Evolutionary conservation across 179 eudicot species (phyloP), one percentile per base, ranked within the genome.

Genomic region (Spergularia azorica): DNA sequence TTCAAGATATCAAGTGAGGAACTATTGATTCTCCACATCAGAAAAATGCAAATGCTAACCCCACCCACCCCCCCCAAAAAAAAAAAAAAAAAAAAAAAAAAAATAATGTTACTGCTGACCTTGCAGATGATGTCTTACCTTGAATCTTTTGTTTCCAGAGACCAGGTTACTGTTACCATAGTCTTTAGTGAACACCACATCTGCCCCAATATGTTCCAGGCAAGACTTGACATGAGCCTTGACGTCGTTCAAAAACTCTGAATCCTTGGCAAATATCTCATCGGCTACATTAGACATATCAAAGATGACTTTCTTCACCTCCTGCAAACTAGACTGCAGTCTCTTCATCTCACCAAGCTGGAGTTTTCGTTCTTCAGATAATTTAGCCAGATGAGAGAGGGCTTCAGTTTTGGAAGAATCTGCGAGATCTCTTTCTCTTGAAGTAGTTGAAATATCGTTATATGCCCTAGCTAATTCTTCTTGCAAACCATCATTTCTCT

Each of bases 401-500:
- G 90, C 90, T 80, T 91, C 93, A 80, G 62, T 70, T 88, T 88
- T 91, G 78, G 90, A 89, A 65, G 87, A 87, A 79, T 88, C 89
- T 16, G 87, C 90, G 71, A 77, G 63, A 73, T 91, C 93, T 70
- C 79, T 92, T 85, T 90, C 91, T 84, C 78, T 85, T 67, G 92
- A 83, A 54, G 91, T 84, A 75, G 80, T 83, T 63, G 90, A 85
- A 63, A 91, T 83, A 74, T 90, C 83, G 60, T 71, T 70, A 51
- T 76, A 39, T 68, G 86, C 79, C 79, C 79, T 85, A 13, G 84
- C 88, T 80, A 92, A 73, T 83, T 95, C 97, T 71, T 95, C 99
- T 73, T 90, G 98, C 82, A 95, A 86, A 66, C 76, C 86, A 78
- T 95, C 99, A 82, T 90, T 89, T 80, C 97, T 89, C 83, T 95